Percentiles rank a stretch among this genome's conserved stretches.
Conservation (phyloP, 805 yeast species). For the Myxozyma kluyveri region DNA sequence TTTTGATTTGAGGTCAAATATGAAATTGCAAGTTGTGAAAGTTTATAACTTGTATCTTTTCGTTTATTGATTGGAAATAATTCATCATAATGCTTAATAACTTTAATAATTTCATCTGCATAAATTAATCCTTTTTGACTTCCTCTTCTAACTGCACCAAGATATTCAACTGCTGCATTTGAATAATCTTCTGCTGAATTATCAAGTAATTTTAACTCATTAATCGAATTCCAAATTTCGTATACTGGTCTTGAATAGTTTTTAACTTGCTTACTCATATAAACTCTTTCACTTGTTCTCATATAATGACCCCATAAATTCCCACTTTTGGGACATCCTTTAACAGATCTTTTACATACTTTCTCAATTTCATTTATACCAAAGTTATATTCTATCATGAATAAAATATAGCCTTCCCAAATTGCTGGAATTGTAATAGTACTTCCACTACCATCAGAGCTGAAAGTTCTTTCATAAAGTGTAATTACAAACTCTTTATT, state of each 20-base stretch:
- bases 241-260: no score
- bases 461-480: slow-evolving; percentile 35
- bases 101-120: not conserved
- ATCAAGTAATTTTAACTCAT: no score
- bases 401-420: slow-evolving; percentile 36
- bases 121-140: not conserved
- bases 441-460: not conserved
- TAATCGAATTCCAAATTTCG: no score
- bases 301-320: slow-evolving; percentile 32
- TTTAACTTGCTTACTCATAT: no score
- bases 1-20: slow-evolving; percentile 8
- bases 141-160: slow-evolving; percentile 13
- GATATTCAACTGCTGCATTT: slow-evolving; percentile 16
- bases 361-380: slow-evolving; percentile 5
- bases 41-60: slow-evolving; percentile 8
- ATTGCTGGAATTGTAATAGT: slow-evolving; percentile 26
- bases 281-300: slow-evolving; percentile 20
- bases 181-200: slow-evolving; percentile 14
- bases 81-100: not conserved
- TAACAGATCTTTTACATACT: slow-evolving; percentile 29
- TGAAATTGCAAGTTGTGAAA: slow-evolving; percentile 15
- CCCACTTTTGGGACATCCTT: slow-evolving; percentile 34
- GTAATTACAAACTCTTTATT: slow-evolving; percentile 22
- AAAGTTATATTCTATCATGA: slow-evolving; percentile 23
- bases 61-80: slow-evolving; percentile 1